A percentile compares a stretch with the other conserved stretches of the same genome.
phyloP scores from a whole-genome alignment of 495 filamentous ascomycete species.

The Penicillium egyptiacum region DNA sequence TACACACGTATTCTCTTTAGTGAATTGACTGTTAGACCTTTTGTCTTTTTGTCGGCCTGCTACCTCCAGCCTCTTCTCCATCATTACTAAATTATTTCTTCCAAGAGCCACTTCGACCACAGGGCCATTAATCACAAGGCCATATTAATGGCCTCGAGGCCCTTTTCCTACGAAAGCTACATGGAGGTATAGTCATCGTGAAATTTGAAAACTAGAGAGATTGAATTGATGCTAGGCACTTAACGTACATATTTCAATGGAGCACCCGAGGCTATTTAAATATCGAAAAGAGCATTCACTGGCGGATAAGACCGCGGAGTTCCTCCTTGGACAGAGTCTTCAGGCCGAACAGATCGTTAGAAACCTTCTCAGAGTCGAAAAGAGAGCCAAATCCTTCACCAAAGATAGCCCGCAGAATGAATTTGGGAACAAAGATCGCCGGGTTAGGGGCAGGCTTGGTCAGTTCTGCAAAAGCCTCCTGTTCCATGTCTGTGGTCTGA shows the following conservation, averaged over 20 bases:
- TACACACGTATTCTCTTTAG: too few species aligned
- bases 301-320: constrained; percentile 8
- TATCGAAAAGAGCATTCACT: not conserved
- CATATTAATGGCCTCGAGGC: too few species aligned
- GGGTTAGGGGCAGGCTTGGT: constrained; percentile 28
- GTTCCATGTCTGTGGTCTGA: constrained; percentile 43
- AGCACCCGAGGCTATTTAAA: not conserved
- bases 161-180: too few species aligned
- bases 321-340: constrained; percentile 31
- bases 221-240: too few species aligned
- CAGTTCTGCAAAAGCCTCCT: constrained; percentile 41
- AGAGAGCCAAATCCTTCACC: constrained; percentile 46
- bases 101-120: constrained; percentile 60
- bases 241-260: not conserved
- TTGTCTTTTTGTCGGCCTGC: constrained; percentile 24
- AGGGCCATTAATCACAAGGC: too few species aligned
- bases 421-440: constrained; percentile 40
- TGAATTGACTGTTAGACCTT: constrained; percentile 7
- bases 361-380: constrained; percentile 26
- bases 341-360: constrained; percentile 44
- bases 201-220: too few species aligned
- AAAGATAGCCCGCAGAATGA: constrained; percentile 41
- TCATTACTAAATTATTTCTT: constrained; percentile 47
- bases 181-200: too few species aligned
- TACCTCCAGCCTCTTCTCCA: constrained; percentile 13